Evolutionary conservation across 805 yeast species (phyloP), one percentile per base, ranked within the genome.

Genomic region (Wickerhamomyces subpelliculosus): DNA sequence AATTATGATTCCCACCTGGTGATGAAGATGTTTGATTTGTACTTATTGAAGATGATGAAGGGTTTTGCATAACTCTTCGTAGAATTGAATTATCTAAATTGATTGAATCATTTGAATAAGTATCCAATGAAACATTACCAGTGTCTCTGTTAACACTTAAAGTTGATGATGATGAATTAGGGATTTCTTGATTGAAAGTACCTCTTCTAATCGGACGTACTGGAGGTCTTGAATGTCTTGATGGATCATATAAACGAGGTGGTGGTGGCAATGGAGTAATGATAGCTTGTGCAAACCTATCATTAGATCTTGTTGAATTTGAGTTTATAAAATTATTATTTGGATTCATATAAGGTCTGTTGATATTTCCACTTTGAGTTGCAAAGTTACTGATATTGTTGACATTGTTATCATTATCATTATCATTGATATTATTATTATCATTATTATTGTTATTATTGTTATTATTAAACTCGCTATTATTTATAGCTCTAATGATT

Each of bases 51-150:
- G n/a, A n/a, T n/a, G n/a, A n/a, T n/a, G n/a, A n/a, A n/a, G n/a
- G 32, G 6, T 21, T 14, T 29, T 29, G 32, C 19, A 31, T 31
- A 21, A 31, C 26, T 31, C 34, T 31, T 27, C 36, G 32, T 34
- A 14, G 32, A 10, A 31, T 14, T 5, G 34, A 31, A 22, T 22
- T 31, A 13, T 31, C 14, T 12, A 31, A 21, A 16, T 20, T 11
- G 19, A 31, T 20, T 4, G 32, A 29, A 13, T 29, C 12, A 18
- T 29, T 19, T 18, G 32, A 18, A 22, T 10, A 31, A 21, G 34
- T 31, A 21, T 25, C 18, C 10, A 11, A 29, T 18, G 32, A 29
- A 29, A 29, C 32, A 10, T 29, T 29, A 17, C 32, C 32, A 18
- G 32, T 29, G 13, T 29, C 32, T 29, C 32, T 29, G 19, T 29